Evolutionary conservation across 73 alveolate genomes (phyloP), one percentile per base, ranked within the genome.

Genomic region (Uronychia binucleata): DNA sequence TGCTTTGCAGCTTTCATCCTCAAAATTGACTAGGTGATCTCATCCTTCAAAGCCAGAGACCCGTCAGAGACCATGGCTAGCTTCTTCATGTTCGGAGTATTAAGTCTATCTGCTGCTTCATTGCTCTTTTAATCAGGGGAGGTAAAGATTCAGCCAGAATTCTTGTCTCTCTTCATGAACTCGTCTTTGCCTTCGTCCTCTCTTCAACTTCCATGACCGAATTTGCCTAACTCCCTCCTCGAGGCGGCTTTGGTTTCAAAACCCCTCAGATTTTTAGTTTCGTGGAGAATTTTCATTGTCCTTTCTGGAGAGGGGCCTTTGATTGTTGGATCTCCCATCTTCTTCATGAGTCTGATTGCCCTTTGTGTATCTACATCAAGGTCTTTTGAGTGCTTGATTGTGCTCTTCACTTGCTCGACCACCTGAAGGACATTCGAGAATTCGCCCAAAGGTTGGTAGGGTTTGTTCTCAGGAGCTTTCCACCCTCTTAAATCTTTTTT

Each of bases 1-100:
- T 59, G 78, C 74, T 83, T 88, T 19, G 94, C 94, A 57, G 89
- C 94, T 77, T 88, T 88, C 25, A 88, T 59, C 74, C 94, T 75
- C 32, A 82, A 26, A 28, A 59, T 28, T 26, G 85, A 34, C 46
- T 88, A 81, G 0, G 27, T 8, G 11, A 88, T 83, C 59, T 88
- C 94, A 1, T 82, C 88, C 57, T 88, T 88, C 0, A 88, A 57
- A 30, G 75, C 79, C 0, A 25, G 59, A 31, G 86, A 30, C 8
- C 91, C 94, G 59, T 88, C 94, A 77, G 59, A 34, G 5, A 82
- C 35, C 30, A 32, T 31, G 67, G 88, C 83, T 33, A 83, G 29
- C 59, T 74, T 88, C 58, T 83, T 88, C 76, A 88, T 13, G 5
- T 75, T 74, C 13, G 94, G 88, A 1, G 94, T 88, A 26, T 83